A percentile compares a stretch with the other conserved stretches of the same genome.
These are phyloP conservation scores for Carex arenaria DNA, from an alignment of 202 grass and related monocot species.

Conservation along the genomic window DNA sequence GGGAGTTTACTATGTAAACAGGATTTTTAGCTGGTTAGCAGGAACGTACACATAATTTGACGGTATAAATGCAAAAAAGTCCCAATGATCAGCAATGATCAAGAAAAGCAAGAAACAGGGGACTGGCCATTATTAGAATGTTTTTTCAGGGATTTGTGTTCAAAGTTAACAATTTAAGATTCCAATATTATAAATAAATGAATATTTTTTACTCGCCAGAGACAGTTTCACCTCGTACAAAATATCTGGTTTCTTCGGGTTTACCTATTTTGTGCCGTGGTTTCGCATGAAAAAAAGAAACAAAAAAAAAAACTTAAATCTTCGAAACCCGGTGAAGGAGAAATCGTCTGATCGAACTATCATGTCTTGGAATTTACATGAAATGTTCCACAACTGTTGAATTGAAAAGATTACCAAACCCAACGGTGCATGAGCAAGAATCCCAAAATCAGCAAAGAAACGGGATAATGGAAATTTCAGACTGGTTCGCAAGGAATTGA, in stretches of 20 bases:
- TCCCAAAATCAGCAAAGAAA: neutral
- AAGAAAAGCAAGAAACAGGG: neutral
- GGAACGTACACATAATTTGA: neutral
- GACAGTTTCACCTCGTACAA: neutral
- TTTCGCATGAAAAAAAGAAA: neutral
- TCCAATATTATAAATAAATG: neutral
- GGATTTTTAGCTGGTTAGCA: neutral
- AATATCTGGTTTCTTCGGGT: neutral
- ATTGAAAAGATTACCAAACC: neutral
- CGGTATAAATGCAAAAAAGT: neutral
- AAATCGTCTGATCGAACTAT: neutral
- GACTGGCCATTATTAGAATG: neutral
- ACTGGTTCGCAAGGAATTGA: neutral
- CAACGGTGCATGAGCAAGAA: neutral
- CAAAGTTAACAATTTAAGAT: neutral
- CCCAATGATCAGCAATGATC: neutral
- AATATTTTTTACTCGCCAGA: neutral
- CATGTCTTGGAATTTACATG: neutral
- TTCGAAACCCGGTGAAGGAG: neutral
- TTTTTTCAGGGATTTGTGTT: neutral
- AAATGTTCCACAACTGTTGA: neutral
- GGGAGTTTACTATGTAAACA: neutral
- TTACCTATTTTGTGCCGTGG: neutral
- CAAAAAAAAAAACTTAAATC: neutral
- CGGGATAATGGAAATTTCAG: neutral